Conservation (phyloP, 106 monocot genomes). For the Apostasia shenzhenica region DNA sequence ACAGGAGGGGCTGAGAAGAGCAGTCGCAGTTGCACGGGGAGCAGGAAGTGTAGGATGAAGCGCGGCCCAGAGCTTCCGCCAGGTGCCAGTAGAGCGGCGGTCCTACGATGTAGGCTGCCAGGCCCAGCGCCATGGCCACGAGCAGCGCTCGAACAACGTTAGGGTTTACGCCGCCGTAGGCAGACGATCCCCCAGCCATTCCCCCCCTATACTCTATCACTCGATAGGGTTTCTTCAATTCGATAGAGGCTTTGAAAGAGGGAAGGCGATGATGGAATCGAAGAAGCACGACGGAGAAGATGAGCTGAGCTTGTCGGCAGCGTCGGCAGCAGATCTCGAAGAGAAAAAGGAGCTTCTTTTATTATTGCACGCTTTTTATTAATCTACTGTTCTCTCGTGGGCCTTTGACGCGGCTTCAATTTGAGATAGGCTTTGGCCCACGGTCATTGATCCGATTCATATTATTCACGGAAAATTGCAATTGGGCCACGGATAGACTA, state of each 20-base stretch:
- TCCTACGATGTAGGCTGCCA: slow-evolving; percentile 19
- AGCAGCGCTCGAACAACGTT: slow-evolving; percentile 5
- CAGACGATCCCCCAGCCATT: slow-evolving; percentile 18
- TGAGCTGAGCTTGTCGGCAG: background rate
- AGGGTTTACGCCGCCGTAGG: slow-evolving; percentile 12
- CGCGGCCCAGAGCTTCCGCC: slow-evolving; percentile 13
- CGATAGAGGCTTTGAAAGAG: background rate
- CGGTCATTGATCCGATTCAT: too few species aligned
- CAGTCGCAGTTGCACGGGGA: slow-evolving; percentile 19
- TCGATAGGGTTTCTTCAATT: too few species aligned
- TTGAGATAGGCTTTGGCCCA: too few species aligned
- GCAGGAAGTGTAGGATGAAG: slow-evolving; percentile 13
- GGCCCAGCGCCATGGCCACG: slow-evolving; percentile 18
- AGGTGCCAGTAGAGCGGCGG: slow-evolving; percentile 30
- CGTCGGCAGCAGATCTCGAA: background rate
- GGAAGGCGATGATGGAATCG: background rate
- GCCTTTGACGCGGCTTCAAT: too few species aligned
- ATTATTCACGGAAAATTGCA: too few species aligned
- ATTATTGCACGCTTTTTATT: too few species aligned
- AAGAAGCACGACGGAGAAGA: background rate
- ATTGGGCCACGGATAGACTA: too few species aligned
- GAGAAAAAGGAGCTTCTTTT: too few species aligned
- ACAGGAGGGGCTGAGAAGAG: slow-evolving; percentile 18
- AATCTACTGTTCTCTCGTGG: too few species aligned
- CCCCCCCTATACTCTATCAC: background rate